A percentile compares a stretch with the other conserved stretches of the same genome.
Evolutionary conservation across 805 yeast species (phyloP).

Genomic region (Starmerella apis): DNA sequence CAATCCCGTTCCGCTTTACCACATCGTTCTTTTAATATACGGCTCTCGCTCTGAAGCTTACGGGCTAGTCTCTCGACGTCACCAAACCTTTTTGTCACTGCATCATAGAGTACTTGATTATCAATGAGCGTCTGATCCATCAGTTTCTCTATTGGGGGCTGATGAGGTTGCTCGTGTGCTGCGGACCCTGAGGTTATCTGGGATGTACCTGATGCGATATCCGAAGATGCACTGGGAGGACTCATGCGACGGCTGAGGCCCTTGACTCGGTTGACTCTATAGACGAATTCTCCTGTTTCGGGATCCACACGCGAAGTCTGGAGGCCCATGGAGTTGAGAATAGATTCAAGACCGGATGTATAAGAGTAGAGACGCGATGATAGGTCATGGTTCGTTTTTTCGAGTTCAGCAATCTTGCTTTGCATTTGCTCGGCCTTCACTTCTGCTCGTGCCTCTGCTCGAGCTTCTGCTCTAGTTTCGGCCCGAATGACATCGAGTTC

Average conservation of each 20-base stretch:
- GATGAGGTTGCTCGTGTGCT: constrained; percentile 26
- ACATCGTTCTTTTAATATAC: constrained; percentile 35
- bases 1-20: constrained; percentile 29
- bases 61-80: constrained; percentile 89
- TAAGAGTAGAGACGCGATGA: constrained; percentile 8
- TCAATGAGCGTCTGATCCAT: constrained; percentile 31
- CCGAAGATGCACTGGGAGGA: constrained; percentile 1
- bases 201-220: background rate
- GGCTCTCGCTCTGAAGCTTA: constrained; percentile 64
- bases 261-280: constrained; percentile 53
- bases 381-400: constrained; percentile 11
- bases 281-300: constrained; percentile 16
- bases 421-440: constrained; percentile 14
- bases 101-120: constrained; percentile 34
- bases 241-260: constrained; percentile 15
- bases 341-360: constrained; percentile 38
- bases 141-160: constrained; percentile 27
- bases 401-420: constrained; percentile 13
- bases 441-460: constrained; percentile 20
- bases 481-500: constrained; percentile 20
- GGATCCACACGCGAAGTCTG: constrained; percentile 34
- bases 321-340: constrained; percentile 69
- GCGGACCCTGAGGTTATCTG: constrained; percentile 1
- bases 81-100: constrained; percentile 62
- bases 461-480: constrained; percentile 19